Evolutionary conservation across 176 grass and related monocot species (phyloP), one percentile per base, ranked within the genome.

Genomic region (Phragmites australis): DNA sequence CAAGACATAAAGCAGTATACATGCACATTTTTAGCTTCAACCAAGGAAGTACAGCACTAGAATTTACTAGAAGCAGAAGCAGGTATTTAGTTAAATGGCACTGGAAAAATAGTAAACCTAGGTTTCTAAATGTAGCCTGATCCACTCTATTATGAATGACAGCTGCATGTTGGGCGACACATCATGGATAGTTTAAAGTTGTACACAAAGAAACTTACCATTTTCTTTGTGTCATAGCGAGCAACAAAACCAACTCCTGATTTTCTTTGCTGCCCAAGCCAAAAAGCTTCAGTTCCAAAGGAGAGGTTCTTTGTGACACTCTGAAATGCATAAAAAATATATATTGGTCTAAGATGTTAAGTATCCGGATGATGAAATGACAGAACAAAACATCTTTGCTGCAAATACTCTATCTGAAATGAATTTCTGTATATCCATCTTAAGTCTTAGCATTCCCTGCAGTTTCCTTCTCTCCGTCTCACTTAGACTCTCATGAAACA

Each of bases 231-330:
- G 46, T 90, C 87, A 83, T 97, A 97, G 37, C 89, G 92, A 82
- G 85, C 87, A 94, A 82, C 87, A 60, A 97, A 84, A 73, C 89
- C 89, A 83, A 90, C 75, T 66, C 85, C 83, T 71, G 92, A 89
- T 77, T 87, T 90, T 47, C 82, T 90, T 65, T 90, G 85, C 25
- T 92, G 81, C 39, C 85, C 85, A 68, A 92, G 56, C 92, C 92
- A 97, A 78, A 85, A 80, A 5, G 83, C 64, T 92, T 94, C 87
- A 81, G 82, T 85, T 59, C 94, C 92, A 79, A 94, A 64, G 11
- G 94, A 97, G 48, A 97, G 84, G 52, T 92, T 85, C 58, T 86
- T 91, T 2, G 85, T 86, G 58, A 97, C 85, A 90, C 89, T 94
- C 94, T 97, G 65, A 61, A 88, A 87, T 44, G 25, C 19, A 37